phyloP scores from a whole-genome alignment of 2,329 filamentous ascomycete species.

The Calonectria leucothoes region DNA sequence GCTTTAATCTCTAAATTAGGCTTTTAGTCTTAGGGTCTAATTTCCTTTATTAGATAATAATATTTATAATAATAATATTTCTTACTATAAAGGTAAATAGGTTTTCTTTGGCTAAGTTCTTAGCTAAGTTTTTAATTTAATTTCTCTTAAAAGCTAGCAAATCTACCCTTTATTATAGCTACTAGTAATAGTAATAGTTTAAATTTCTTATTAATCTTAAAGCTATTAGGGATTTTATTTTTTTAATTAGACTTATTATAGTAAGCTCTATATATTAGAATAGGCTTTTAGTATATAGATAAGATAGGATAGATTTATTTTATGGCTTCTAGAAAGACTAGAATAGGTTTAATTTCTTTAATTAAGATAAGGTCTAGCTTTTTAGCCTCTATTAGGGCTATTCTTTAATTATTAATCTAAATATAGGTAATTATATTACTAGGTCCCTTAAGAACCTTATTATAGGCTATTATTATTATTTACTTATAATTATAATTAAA shows the following conservation, averaged over 20 bases:
- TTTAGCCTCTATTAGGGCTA: neutral
- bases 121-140: too few species aligned
- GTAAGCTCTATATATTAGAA: neutral
- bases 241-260: too few species aligned
- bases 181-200: too few species aligned
- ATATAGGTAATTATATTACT: neutral
- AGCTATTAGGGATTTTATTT: too few species aligned
- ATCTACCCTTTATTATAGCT: neutral
- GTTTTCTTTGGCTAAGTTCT: neutral
- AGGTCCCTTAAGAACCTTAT: slow-evolving; percentile 1
- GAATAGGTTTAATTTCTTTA: neutral
- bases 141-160: too few species aligned
- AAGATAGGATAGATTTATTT: neutral
- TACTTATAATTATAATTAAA: neutral
- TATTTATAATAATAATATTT: slow-evolving; percentile 7
- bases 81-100: neutral
- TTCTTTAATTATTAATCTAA: neutral
- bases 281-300: neutral
- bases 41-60: neutral
- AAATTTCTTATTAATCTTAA: too few species aligned
- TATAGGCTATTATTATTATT: neutral
- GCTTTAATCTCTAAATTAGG: neutral
- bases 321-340: neutral
- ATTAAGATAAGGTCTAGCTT: neutral
- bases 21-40: neutral